Evolutionary conservation across 2,329 filamentous ascomycete species (phyloP).

Genomic region (Phaeosphaeria sp.): DNA sequence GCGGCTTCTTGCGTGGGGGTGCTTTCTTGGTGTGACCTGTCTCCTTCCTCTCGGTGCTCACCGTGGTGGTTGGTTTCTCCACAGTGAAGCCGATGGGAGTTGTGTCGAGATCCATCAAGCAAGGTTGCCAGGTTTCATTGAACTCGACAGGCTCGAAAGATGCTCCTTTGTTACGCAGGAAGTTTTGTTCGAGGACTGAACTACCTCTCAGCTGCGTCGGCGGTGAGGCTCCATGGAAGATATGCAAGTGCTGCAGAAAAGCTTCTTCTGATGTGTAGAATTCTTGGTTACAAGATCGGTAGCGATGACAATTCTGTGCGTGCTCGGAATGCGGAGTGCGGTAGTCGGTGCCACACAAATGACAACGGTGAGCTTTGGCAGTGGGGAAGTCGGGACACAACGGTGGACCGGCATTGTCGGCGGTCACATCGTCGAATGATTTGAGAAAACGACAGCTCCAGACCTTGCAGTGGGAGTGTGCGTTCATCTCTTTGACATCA

Average conservation of each 20-base stretch:
- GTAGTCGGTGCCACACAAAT: constrained; percentile 45
- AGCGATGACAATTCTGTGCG: constrained; percentile 41
- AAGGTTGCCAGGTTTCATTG: constrained; percentile 41
- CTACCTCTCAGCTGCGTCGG: constrained; percentile 34
- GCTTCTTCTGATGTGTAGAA: constrained; percentile 43
- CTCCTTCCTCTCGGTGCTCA: constrained; percentile 6
- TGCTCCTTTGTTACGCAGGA: constrained; percentile 44
- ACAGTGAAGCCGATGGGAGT: constrained; percentile 33
- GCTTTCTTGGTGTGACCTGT: constrained; percentile 15
- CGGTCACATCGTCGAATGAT: constrained; percentile 43
- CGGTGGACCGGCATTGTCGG: constrained; percentile 40
- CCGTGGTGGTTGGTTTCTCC: constrained; percentile 8
- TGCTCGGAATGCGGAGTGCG: constrained; percentile 41
- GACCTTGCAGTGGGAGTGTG: constrained; percentile 43
- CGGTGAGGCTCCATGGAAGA: constrained; percentile 39
- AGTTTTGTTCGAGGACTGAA: constrained; percentile 42
- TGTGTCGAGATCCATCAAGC: constrained; percentile 30
- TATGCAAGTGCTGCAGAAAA: constrained; percentile 44
- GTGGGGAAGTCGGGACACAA: constrained; percentile 42
- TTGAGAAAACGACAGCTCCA: constrained; percentile 46
- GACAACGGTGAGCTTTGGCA: constrained; percentile 44
- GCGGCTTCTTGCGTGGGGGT: constrained; percentile 22
- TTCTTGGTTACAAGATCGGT: constrained; percentile 42
- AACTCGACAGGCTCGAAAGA: constrained; percentile 46
- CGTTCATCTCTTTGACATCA: constrained; percentile 38